phyloP scores from a whole-genome alignment of 2,329 filamentous ascomycete species.

The Colletotrichum viniferum region DNA sequence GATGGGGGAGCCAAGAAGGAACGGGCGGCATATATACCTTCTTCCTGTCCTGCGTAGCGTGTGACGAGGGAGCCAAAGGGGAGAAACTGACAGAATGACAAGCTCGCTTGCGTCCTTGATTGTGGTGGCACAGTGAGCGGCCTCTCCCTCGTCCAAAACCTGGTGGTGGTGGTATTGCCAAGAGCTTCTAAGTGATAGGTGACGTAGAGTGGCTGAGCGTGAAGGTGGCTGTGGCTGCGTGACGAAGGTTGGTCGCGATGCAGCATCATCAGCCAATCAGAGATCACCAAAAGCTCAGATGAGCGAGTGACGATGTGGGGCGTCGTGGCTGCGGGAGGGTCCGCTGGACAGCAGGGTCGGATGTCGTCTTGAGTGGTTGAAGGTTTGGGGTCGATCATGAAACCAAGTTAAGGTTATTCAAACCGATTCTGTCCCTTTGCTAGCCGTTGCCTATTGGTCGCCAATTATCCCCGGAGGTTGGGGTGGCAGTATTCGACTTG shows the following conservation, averaged over 20 bases:
- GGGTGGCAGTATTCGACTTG: too few species aligned
- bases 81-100: background rate
- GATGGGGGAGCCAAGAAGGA: background rate
- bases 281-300: background rate
- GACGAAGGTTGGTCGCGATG: background rate
- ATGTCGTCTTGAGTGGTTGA: background rate
- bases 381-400: background rate
- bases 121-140: background rate
- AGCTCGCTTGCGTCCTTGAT: conserved; percentile 3
- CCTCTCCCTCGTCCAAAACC: background rate
- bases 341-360: background rate
- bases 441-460: too few species aligned
- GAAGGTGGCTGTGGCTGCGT: background rate
- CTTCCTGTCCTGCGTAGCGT: background rate
- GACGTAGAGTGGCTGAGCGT: conserved; percentile 7
- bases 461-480: too few species aligned
- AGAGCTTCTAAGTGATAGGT: background rate
- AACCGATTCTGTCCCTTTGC: background rate
- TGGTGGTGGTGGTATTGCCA: background rate
- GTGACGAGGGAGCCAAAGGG: background rate
- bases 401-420: background rate
- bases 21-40: background rate
- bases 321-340: background rate
- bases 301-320: background rate
- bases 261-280: background rate